These are phyloP conservation scores for Claviceps maximensis DNA, from an alignment of 2,329 filamentous ascomycete species.

Conservation along the genomic window DNA sequence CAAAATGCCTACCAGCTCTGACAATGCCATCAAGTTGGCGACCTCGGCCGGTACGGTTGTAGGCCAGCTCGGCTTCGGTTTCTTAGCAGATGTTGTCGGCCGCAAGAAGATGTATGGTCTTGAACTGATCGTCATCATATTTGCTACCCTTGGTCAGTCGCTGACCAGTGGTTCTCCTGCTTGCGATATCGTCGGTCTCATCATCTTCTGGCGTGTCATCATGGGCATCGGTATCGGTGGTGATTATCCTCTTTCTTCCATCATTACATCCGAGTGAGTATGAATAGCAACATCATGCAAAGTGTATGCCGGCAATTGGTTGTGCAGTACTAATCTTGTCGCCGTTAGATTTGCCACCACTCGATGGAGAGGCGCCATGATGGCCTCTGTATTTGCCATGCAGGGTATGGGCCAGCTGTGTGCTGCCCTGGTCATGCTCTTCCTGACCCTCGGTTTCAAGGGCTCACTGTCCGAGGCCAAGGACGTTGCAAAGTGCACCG, in stretches of 20 bases:
- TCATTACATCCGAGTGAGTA: conserved; percentile 70
- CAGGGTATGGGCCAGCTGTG: conserved; percentile 71
- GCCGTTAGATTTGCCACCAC: conserved; percentile 51
- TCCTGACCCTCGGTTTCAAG: conserved; percentile 61
- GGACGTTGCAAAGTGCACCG: conserved; percentile 38
- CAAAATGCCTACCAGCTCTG: conserved; percentile 50
- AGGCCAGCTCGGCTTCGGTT: conserved; percentile 70
- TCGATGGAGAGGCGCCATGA: conserved; percentile 77
- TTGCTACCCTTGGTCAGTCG: conserved; percentile 60
- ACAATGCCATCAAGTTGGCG: conserved; percentile 75
- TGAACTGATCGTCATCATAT: conserved; percentile 69
- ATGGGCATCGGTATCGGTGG: conserved; percentile 39
- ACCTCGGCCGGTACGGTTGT: conserved; percentile 75
- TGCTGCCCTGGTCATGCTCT: conserved; percentile 63
- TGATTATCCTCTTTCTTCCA: conserved; percentile 69
- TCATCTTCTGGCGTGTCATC: conserved; percentile 72
- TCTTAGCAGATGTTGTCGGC: conserved; percentile 63
- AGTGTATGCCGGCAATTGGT: not conserved
- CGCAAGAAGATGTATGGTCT: conserved; percentile 62
- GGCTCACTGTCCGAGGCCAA: conserved; percentile 40
- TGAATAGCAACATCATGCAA: not conserved
- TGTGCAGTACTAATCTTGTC: not conserved
- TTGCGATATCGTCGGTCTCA: conserved; percentile 48
- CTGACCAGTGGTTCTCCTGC: conserved; percentile 49
- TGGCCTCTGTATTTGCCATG: conserved; percentile 78